These are phyloP conservation scores for Ormosia semicastrata DNA, from an alignment of 306 rosid genomes.

Conservation along the genomic window DNA sequence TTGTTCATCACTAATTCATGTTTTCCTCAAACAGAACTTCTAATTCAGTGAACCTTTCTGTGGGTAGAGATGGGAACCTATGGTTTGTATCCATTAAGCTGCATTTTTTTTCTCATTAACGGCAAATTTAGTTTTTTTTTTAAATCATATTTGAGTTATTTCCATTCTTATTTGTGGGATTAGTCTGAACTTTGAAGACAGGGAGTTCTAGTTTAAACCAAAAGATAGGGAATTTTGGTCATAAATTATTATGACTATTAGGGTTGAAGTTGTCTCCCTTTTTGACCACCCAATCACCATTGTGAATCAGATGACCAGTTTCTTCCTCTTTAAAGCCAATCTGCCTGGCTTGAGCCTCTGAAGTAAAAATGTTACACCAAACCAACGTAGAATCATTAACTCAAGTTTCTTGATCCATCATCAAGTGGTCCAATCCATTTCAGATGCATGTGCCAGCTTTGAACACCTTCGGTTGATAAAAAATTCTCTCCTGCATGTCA, in stretches of 20 bases:
- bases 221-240: not conserved
- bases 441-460: not conserved
- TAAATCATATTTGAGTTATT: no score
- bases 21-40: constrained; percentile 56
- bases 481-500: no score
- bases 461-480: no score
- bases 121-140: constrained; percentile 1
- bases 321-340: constrained; percentile 8
- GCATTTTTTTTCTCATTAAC: not conserved
- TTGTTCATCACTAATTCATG: no score
- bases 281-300: not conserved
- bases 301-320: not conserved
- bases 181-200: constrained; percentile 22
- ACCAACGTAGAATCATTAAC: not conserved
- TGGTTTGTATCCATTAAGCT: constrained; percentile 57
- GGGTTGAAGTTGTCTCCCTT: constrained; percentile 16
- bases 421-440: constrained; percentile 1
- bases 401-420: constrained; percentile 6
- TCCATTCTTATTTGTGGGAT: not conserved
- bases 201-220: not conserved
- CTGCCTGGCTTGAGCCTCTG: constrained; percentile 17
- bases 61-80: constrained; percentile 34
- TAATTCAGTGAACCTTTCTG: constrained; percentile 33
- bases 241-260: constrained; percentile 1
- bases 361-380: constrained; percentile 13